Percentiles rank a stretch among this genome's conserved stretches.
phyloP scores from a whole-genome alignment of 192 early-diverging fungal genomes.

The Chytriomyces sp. region DNA sequence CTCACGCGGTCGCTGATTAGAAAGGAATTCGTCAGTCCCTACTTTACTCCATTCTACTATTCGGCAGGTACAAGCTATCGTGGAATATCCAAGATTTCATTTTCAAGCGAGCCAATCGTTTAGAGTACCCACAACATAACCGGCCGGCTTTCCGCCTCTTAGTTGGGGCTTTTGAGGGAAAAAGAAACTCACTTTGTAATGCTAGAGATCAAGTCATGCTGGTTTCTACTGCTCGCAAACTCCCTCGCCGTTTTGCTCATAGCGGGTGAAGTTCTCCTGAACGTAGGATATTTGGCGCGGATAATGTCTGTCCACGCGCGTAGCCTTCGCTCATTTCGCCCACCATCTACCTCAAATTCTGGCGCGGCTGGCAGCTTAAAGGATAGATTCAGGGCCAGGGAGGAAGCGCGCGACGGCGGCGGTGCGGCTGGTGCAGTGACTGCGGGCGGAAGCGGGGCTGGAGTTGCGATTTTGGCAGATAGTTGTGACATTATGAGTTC shows the following conservation, averaged over 20 bases:
- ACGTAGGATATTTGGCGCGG: slow-evolving; percentile 13
- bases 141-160: too few relatives aligned
- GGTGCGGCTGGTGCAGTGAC: neutral
- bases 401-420: neutral
- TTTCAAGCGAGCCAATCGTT: too few relatives aligned
- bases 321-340: neutral
- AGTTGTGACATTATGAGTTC: too few relatives aligned
- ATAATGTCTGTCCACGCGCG: slow-evolving; percentile 22
- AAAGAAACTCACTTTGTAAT: too few relatives aligned
- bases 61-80: neutral
- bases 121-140: too few relatives aligned
- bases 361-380: neutral
- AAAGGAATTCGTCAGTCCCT: neutral
- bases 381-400: neutral
- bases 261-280: slow-evolving; percentile 7
- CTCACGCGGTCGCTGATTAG: neutral
- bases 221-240: neutral
- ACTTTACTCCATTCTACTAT: neutral
- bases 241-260: slow-evolving; percentile 16
- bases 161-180: too few relatives aligned
- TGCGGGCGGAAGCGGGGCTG: neutral
- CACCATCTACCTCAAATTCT: neutral
- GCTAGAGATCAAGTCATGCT: neutral
- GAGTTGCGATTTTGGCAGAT: neutral
- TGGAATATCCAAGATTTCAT: too few relatives aligned